Evolutionary conservation across 768 basidiomycete species (phyloP), one percentile per base, ranked within the genome.

Genomic region (Dioszegia aurantiaca): DNA sequence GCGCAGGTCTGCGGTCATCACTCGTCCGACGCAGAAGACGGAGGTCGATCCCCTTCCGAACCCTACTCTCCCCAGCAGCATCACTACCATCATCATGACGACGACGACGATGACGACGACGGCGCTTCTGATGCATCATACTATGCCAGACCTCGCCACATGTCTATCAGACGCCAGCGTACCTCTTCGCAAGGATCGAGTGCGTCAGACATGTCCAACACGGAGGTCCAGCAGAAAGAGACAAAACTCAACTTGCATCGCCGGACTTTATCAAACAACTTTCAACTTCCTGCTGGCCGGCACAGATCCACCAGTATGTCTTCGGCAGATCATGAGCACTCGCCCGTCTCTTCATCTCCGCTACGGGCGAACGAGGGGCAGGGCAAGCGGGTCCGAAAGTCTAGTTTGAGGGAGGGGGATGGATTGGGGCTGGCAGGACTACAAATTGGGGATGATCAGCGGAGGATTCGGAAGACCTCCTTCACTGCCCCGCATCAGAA

Each of bases 111-210:
- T 9, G 3, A 36, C 26, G 59, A 42, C 30, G 56, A 58, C 30
- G 40, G 47, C 5, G 40, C 36, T 9, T 54, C 61, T 12, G 61
- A 62, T 46, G 61, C 57, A 16, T 53, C 49, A 11, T 62, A 62
- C 46, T 62, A 62, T 45, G 61, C 61, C 37, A 31, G 28, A 24
- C 56, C 57, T 8, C 44, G 44, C 14, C 24, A 28, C 10, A 9
- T n/a, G n/a, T n/a, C 17, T 1, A 6, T 28, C 12, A 4, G 42
- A 4, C 30, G 31, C 23, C 17, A 27, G 17, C 28, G 44, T 2
- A 36, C 55, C 12, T 39, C 36, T 3, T 56, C 55, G 2, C 44
- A 44, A 17, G 44, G 21, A 0, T 47, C 44, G 28, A 11, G 24
- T 9, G 55, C 44, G 6, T 46, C 55, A 27, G 51, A 53, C 3